Conservation (phyloP, 108 stramenopile species). For the Nitzschia sp. region DNA sequence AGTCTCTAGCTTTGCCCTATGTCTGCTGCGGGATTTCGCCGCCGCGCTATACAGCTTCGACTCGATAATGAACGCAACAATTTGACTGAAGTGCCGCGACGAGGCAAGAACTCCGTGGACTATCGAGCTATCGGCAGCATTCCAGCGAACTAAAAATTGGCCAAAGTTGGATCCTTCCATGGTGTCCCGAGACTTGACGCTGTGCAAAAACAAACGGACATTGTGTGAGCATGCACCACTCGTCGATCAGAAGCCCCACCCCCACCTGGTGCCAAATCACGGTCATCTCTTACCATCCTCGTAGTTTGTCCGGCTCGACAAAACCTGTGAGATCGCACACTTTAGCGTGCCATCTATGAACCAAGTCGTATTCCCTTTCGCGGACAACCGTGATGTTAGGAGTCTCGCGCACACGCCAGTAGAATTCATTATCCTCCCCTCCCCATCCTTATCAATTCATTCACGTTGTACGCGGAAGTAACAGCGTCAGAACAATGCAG, state of each 20-base stretch:
- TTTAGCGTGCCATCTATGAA: slow-evolving; percentile 14
- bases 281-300: slow-evolving; percentile 1
- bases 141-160: background rate
- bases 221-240: no score
- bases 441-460: slow-evolving; percentile 35
- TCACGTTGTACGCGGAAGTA: no score
- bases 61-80: background rate
- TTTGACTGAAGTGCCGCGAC: background rate
- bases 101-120: background rate
- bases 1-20: no score
- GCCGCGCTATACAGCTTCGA: background rate
- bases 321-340: background rate
- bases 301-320: slow-evolving; percentile 1
- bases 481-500: no score
- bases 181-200: background rate
- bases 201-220: background rate
- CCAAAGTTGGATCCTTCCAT: slow-evolving; percentile 9
- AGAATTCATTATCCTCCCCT: slow-evolving; percentile 11
- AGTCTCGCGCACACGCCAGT: background rate
- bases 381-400: background rate
- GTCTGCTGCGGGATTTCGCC: no score
- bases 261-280: no score
- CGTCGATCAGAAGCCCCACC: no score
- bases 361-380: background rate
- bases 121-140: background rate